Conservation (phyloP, 2,329 filamentous ascomycete genomes). For the Hypoxylon sp. region DNA sequence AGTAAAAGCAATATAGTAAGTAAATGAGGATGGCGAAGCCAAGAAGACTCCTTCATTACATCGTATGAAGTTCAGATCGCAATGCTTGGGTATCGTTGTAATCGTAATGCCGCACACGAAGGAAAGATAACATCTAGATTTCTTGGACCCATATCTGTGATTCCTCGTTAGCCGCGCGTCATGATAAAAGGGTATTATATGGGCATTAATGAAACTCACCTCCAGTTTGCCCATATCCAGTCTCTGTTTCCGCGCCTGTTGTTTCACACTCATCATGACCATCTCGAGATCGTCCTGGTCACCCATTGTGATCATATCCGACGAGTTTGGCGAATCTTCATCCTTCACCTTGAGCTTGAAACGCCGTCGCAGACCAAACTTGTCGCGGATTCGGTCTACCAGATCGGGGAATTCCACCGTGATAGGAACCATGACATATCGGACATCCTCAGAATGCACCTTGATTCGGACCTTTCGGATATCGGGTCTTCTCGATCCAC, state of each 20-base stretch:
- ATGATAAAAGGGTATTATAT: not conserved
- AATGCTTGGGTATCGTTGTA: constrained; percentile 56
- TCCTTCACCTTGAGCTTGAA: constrained; percentile 93
- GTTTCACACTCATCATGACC: constrained; percentile 79
- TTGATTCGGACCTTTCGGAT: constrained; percentile 89
- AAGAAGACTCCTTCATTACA: constrained; percentile 52
- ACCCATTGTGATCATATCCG: constrained; percentile 95
- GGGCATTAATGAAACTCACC: constrained; percentile 69
- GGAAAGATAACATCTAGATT: constrained; percentile 57
- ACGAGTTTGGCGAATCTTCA: constrained; percentile 78
- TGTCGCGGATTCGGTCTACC: constrained; percentile 83
- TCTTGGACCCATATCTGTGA: constrained; percentile 66
- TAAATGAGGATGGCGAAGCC: constrained; percentile 34
- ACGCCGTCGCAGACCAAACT: constrained; percentile 82
- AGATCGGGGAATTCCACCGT: constrained; percentile 83
- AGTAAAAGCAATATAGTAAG: constrained; percentile 7
- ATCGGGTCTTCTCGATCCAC: constrained; percentile 73
- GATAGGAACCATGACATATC: constrained; percentile 88
- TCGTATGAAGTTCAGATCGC: constrained; percentile 51
- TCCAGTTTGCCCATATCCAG: constrained; percentile 94
- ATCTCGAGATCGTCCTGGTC: constrained; percentile 97
- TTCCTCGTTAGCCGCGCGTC: constrained; percentile 47
- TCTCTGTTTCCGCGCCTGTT: constrained; percentile 78
- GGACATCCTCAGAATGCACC: constrained; percentile 90
- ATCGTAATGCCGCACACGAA: constrained; percentile 49